Conservation (phyloP, 2,329 filamentous ascomycete species). For the Chrysoporthe deuterocubensis region DNA sequence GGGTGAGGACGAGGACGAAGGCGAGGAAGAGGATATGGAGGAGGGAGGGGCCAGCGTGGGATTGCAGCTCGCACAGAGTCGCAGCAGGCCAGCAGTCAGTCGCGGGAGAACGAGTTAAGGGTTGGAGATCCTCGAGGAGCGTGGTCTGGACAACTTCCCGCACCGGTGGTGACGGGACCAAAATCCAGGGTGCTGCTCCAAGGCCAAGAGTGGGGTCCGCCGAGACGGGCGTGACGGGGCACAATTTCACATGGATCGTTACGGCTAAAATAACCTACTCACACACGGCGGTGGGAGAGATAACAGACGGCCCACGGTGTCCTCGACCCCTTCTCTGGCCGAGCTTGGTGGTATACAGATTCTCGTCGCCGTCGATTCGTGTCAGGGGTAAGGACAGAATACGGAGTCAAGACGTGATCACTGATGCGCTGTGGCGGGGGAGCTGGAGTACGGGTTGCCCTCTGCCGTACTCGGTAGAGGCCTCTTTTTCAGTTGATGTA, state of each 20-base stretch:
- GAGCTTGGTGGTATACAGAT: too few species aligned
- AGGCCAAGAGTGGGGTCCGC: background rate
- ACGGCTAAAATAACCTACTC: background rate
- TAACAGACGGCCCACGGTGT: too few species aligned
- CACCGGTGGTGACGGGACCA: background rate
- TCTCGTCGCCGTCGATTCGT: background rate
- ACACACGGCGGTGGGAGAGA: background rate
- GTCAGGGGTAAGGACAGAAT: background rate
- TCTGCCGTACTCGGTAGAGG: too few species aligned
- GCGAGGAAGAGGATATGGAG: background rate
- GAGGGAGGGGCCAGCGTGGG: background rate
- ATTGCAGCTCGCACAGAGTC: background rate
- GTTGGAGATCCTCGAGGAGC: too few species aligned
- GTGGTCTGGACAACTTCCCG: background rate
- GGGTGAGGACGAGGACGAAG: conserved; percentile 1
- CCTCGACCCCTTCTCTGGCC: too few species aligned
- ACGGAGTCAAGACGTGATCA: background rate
- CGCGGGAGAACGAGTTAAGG: background rate
- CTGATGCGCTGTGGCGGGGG: background rate
- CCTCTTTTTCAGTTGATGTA: background rate
- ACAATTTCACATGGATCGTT: background rate
- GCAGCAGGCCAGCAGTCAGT: background rate
- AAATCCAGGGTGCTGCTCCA: background rate
- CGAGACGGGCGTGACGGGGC: background rate
- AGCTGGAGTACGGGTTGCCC: background rate